Evolutionary conservation across 2,329 filamentous ascomycete species (phyloP).

Genomic region (Tolypocladium guangdongense): DNA sequence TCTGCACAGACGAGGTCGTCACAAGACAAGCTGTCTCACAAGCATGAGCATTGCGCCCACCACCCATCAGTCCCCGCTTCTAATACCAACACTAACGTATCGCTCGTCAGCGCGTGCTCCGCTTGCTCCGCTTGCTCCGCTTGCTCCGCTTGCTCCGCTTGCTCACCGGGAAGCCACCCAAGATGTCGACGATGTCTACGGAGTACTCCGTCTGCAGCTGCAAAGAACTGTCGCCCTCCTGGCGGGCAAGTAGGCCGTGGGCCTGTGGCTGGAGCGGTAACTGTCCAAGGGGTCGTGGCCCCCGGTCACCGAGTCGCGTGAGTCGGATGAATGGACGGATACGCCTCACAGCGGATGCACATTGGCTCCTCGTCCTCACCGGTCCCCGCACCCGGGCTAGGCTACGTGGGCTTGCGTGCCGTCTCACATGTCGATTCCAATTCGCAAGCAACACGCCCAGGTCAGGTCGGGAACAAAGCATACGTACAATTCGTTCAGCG

Average conservation of each 20-base stretch:
- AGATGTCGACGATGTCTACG: background rate
- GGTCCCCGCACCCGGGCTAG: conserved; percentile 9
- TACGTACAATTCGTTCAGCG: background rate
- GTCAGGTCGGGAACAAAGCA: background rate
- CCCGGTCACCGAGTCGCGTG: conserved; percentile 6
- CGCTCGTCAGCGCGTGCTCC: conserved; percentile 1
- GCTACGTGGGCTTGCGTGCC: conserved; percentile 1
- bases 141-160: too few relatives aligned
- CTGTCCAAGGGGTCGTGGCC: background rate
- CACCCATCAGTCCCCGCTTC: background rate
- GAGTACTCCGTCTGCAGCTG: too few relatives aligned
- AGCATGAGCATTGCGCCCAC: background rate
- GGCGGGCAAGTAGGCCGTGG: background rate
- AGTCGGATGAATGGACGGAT: background rate
- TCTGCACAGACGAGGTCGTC: too few relatives aligned
- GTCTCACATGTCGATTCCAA: background rate
- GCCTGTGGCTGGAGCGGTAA: background rate
- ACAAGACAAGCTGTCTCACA: background rate
- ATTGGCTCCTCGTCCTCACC: conserved; percentile 11
- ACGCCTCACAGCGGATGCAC: background rate
- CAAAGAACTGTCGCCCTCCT: background rate
- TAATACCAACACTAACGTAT: background rate
- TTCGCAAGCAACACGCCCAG: background rate
- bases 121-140: too few relatives aligned
- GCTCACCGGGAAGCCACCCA: conserved; percentile 1